Conservation (phyloP, 805 yeast genomes). For the Saccharomycopsis fermentans region DNA sequence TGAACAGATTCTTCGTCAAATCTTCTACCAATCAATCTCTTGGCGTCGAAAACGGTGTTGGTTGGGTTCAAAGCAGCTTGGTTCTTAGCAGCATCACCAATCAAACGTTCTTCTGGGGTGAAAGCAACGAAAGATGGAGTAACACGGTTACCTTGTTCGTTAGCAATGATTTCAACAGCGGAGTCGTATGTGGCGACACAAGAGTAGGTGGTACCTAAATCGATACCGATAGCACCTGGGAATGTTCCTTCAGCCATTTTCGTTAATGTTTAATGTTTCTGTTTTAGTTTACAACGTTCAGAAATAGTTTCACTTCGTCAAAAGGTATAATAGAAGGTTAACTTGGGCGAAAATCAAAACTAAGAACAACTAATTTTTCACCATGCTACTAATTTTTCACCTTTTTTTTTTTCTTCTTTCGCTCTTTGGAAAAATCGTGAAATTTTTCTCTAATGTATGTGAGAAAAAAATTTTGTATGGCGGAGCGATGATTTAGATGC, state of each 20-base stretch:
- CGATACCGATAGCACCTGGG: constrained; percentile 99
- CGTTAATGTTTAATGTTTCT: constrained; percentile 3
- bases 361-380: background rate
- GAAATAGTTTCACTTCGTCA: no score
- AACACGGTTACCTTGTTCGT: constrained; percentile 81
- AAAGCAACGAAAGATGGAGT: constrained; percentile 76
- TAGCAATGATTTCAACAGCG: constrained; percentile 71
- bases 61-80: constrained; percentile 73
- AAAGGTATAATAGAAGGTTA: no score
- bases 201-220: constrained; percentile 82
- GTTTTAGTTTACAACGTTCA: background rate
- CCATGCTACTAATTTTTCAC: background rate
- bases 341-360: background rate
- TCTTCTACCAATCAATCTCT: constrained; percentile 74
- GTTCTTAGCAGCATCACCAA: constrained; percentile 78
- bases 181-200: constrained; percentile 74
- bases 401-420: background rate
- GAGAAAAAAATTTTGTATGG: background rate
- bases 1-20: constrained; percentile 69
- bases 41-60: constrained; percentile 75
- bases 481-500: background rate
- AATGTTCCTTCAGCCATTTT: constrained; percentile 96
- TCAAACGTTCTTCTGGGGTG: constrained; percentile 68
- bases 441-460: background rate
- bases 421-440: background rate